A percentile compares a stretch with the other conserved stretches of the same genome.
Evolutionary conservation across 208 protist species (phyloP).

Genomic region (Leishmania lainsoni): DNA sequence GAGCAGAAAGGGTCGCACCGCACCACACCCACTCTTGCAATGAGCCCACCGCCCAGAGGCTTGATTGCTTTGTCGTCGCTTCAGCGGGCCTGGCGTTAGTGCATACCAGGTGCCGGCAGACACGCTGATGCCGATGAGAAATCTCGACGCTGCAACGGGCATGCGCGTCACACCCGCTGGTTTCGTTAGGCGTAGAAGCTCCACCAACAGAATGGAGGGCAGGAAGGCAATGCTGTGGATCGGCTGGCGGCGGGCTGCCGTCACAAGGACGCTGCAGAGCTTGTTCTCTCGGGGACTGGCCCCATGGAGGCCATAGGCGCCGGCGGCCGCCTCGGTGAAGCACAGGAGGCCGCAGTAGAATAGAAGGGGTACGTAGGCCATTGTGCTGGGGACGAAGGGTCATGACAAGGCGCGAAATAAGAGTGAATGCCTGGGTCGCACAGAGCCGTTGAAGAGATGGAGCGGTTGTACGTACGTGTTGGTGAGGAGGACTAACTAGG

Average conservation of each 20-base stretch:
- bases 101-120: slow-evolving; percentile 43
- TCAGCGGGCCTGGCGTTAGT: slow-evolving; percentile 21
- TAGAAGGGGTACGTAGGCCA: slow-evolving; percentile 7
- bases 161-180: slow-evolving; percentile 23
- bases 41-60: slow-evolving; percentile 29
- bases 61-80: slow-evolving; percentile 21
- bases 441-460: background rate
- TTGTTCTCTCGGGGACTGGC: slow-evolving; percentile 5
- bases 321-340: slow-evolving; percentile 21
- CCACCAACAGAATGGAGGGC: slow-evolving; percentile 15
- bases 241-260: slow-evolving; percentile 30
- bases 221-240: slow-evolving; percentile 33
- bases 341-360: slow-evolving; percentile 21
- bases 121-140: slow-evolving; percentile 21
- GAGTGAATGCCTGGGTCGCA: background rate
- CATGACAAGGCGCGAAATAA: background rate
- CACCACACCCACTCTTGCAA: slow-evolving; percentile 27
- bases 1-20: slow-evolving; percentile 5
- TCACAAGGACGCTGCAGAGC: slow-evolving; percentile 11
- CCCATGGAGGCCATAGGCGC: slow-evolving; percentile 31
- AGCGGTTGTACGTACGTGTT: background rate
- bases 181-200: background rate
- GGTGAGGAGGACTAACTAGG: no score
- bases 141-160: slow-evolving; percentile 16
- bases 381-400: background rate